A percentile compares a stretch with the other conserved stretches of the same genome.
phyloP scores from a whole-genome alignment of 257 asterid genomes.

The Eucommia ulmoides region DNA sequence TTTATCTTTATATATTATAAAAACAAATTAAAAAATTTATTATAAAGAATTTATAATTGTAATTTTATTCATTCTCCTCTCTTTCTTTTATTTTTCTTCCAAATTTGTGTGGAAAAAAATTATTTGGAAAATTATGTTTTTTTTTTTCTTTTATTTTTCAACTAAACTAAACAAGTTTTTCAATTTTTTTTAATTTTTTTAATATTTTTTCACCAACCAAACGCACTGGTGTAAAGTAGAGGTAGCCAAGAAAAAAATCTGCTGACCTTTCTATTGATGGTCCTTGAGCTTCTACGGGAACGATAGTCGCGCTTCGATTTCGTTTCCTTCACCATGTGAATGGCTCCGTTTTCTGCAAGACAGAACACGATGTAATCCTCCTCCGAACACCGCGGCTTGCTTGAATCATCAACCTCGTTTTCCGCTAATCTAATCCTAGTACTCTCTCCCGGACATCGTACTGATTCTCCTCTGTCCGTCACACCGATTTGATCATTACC shows the following conservation, averaged over 20 bases:
- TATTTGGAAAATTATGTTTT: no score
- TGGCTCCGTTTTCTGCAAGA: conserved; percentile 57
- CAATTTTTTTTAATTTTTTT: no score
- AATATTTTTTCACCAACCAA: no score
- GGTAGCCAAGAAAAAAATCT: background rate
- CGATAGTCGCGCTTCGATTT: conserved; percentile 10
- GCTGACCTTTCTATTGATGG: conserved; percentile 24
- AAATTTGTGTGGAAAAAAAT: no score
- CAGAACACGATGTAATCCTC: conserved; percentile 66
- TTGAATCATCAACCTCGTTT: conserved; percentile 10
- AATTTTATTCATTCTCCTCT: no score
- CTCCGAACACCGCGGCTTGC: conserved; percentile 34
- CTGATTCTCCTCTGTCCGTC: background rate
- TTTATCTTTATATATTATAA: no score
- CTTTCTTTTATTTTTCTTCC: no score
- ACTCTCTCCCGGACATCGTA: background rate
- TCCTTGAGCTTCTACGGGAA: conserved; percentile 3
- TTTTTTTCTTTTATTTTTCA: no score
- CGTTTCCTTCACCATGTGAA: conserved; percentile 31
- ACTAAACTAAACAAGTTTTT: no score
- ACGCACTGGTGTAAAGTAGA: no score
- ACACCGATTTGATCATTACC: conserved; percentile 1
- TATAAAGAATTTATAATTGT: no score
- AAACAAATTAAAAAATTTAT: no score
- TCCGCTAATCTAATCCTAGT: conserved; percentile 4